Evolutionary conservation across 148 eudicot species (phyloP).

Genomic region (Polygonum aviculare): DNA sequence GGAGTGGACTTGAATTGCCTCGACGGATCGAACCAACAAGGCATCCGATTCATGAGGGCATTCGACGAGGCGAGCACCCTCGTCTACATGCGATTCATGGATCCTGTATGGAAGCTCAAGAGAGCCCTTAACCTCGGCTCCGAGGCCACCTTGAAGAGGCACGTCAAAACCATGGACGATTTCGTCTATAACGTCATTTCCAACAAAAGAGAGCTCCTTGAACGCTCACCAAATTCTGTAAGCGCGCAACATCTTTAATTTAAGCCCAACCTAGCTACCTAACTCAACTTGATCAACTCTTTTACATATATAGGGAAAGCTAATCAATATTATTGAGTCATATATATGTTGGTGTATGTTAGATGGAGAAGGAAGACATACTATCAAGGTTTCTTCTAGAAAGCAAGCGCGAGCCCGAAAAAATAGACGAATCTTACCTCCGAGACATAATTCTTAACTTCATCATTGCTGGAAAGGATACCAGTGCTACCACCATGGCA

Average conservation of each 20-base stretch:
- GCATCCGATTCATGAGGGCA: conserved; percentile 51
- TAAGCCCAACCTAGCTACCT: too few relatives aligned
- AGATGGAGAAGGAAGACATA: conserved; percentile 44
- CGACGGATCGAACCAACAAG: conserved; percentile 49
- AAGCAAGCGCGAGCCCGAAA: conserved; percentile 37
- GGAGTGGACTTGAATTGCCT: conserved; percentile 76
- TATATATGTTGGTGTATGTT: not conserved
- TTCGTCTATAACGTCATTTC: conserved; percentile 49
- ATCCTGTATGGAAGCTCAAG: conserved; percentile 62
- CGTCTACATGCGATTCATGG: conserved; percentile 42
- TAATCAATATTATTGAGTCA: too few relatives aligned
- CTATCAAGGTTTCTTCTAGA: conserved; percentile 44
- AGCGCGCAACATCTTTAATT: not conserved
- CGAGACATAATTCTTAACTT: conserved; percentile 50
- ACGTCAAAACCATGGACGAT: conserved; percentile 36
- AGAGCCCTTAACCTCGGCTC: conserved; percentile 45
- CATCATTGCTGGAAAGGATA: conserved; percentile 51
- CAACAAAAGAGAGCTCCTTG: conserved; percentile 32
- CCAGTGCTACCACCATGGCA: conserved; percentile 43
- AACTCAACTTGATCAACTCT: too few relatives aligned
- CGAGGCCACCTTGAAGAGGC: conserved; percentile 49
- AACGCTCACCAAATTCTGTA: conserved; percentile 1
- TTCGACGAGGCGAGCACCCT: conserved; percentile 65
- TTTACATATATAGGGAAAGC: too few relatives aligned
- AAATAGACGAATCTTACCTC: conserved; percentile 20